Evolutionary conservation across 2,329 filamentous ascomycete genomes (phyloP), one percentile per base, ranked within the genome.

Genomic region (Exophiala alcalophila): DNA sequence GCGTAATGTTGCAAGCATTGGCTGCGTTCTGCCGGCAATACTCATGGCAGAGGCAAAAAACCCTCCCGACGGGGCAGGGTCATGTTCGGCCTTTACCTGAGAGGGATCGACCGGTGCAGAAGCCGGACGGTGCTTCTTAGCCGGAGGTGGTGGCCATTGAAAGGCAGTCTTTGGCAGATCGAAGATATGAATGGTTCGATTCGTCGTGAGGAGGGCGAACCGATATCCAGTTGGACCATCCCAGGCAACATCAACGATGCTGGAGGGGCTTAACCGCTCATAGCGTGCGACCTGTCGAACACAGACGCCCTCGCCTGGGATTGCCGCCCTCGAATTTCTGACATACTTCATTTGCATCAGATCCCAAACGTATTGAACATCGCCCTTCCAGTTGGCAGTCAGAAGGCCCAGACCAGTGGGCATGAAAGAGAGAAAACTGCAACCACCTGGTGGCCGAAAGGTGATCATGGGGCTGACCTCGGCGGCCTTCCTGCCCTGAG

Each of bases 131-230:
- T 80, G 58, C 33, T 66, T 65, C 40, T 47, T 52, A 14, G 27
- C 24, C 15, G 69, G 66, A 48, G 68, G 82, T 16, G 89, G 86
- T 27, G 90, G 90, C 90, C 90, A 95, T 53, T 85, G 81, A 56
- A 90, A 91, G 4, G 87, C 86, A 50, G 80, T 85, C 31, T 80
- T 74, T 6, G 89, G 88, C 64, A 97, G 78, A 54, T 95, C 86
- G 52, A 95, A 83, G 29, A 97, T 78, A 65, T 98, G 92, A 8
- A 96, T 82, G 6, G 92, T 98, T n/a, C 91, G 89, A 55, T 90
- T 86, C 58, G 94, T 88, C 1, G 92, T 97, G 18, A 96, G 81
- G 67, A 98, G 82, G 2, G 90, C 91, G 26, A 94, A 69, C 45
- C 86, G 83, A 60, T 94, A 86, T 15, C 86, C 87, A 42, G 83